Evolutionary conservation across 345 rosid genomes (phyloP).

Genomic region (Citrus cavaleriei): DNA sequence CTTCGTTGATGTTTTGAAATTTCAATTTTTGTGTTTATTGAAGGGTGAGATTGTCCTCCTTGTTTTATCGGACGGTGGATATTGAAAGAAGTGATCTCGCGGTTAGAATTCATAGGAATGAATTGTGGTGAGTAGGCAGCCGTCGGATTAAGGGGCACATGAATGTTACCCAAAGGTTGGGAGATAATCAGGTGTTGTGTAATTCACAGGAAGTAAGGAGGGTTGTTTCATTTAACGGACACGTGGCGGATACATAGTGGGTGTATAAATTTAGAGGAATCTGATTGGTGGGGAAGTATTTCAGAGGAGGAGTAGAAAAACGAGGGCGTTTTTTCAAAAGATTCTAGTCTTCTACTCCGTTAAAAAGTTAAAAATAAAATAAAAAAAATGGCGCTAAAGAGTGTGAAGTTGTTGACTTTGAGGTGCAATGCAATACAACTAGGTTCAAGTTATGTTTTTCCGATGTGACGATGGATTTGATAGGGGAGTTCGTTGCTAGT

Average conservation of each 20-base stretch:
- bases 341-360: neutral
- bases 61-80: slow-evolving; percentile 39
- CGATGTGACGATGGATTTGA: neutral
- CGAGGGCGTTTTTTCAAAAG: neutral
- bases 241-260: slow-evolving; percentile 12
- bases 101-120: slow-evolving; percentile 48
- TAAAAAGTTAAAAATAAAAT: slow-evolving; percentile 4
- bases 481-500: neutral
- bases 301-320: neutral
- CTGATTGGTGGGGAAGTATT: neutral
- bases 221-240: neutral
- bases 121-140: slow-evolving; percentile 13
- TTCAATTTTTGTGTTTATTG: slow-evolving; percentile 57
- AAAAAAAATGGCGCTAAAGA: slow-evolving; percentile 32
- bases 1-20: slow-evolving; percentile 82
- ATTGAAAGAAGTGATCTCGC: slow-evolving; percentile 37
- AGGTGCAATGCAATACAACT: neutral
- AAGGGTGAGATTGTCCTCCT: slow-evolving; percentile 51
- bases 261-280: neutral
- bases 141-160: slow-evolving; percentile 39
- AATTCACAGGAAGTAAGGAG: neutral
- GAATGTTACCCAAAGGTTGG: slow-evolving; percentile 6
- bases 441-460: neutral
- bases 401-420: slow-evolving; percentile 15
- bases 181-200: neutral